A percentile compares a stretch with the other conserved stretches of the same genome.
Conservation (phyloP, 2,329 filamentous ascomycete genomes). For the Trichoderma semiorbis region DNA sequence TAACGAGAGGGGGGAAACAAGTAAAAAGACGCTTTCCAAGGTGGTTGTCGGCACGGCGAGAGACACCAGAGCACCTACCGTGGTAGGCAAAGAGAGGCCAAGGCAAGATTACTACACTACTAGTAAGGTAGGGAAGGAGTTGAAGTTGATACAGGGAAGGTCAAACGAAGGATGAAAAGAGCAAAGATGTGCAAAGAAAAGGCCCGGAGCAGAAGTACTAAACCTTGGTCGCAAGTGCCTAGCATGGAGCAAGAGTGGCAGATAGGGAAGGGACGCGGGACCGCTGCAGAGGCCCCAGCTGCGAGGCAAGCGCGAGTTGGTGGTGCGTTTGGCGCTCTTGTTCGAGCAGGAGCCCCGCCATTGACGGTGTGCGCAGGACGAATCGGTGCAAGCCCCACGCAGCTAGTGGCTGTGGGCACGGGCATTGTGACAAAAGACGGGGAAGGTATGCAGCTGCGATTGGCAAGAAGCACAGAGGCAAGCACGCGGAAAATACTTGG, state of each 20-base stretch:
- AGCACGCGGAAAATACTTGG: background rate
- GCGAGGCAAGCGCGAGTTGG: constrained; percentile 11
- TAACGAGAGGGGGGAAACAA: background rate
- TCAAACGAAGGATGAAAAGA: constrained; percentile 20
- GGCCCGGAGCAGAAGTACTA: background rate
- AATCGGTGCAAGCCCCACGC: background rate
- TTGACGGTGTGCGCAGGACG: background rate
- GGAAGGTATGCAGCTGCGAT: background rate
- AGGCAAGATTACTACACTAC: background rate
- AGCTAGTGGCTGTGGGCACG: constrained; percentile 4
- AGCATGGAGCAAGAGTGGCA: background rate
- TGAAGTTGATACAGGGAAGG: constrained; percentile 1
- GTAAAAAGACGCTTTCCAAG: background rate
- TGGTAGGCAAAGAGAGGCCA: background rate
- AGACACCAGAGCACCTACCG: background rate
- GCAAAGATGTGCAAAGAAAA: constrained; percentile 21
- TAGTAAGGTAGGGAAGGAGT: background rate
- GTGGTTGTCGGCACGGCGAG: background rate
- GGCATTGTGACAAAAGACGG: constrained; percentile 7
- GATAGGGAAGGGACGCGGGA: constrained; percentile 4
- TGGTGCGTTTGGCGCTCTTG: background rate
- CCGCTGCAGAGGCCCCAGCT: background rate
- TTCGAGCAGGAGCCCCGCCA: constrained; percentile 9
- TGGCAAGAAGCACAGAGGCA: background rate
- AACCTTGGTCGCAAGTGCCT: background rate